Evolutionary conservation across 345 rosid genomes (phyloP).

Genomic region (Cochlearia excelsa): DNA sequence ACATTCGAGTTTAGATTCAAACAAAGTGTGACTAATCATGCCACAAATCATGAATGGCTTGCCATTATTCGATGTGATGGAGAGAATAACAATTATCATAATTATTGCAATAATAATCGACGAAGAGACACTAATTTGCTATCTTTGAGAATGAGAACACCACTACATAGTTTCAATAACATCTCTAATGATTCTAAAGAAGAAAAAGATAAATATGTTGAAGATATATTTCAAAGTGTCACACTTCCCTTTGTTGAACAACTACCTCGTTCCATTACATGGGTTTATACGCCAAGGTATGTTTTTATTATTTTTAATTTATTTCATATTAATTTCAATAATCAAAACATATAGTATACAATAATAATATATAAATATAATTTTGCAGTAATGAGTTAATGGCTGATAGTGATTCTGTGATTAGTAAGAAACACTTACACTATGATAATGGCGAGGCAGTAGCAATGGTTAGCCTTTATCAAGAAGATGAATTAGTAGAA

Average conservation of each 20-base stretch:
- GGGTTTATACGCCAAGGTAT: slow-evolving; percentile 17
- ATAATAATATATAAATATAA: not conserved
- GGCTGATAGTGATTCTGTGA: slow-evolving; percentile 24
- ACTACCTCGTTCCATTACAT: slow-evolving; percentile 15
- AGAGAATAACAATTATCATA: not conserved
- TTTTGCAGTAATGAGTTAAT: slow-evolving; percentile 19
- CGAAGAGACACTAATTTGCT: slow-evolving; percentile 1
- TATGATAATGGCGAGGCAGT: slow-evolving; percentile 11
- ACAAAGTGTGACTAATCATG: not conserved
- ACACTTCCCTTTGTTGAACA: slow-evolving; percentile 20
- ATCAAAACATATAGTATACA: too few relatives aligned
- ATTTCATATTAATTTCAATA: too few relatives aligned
- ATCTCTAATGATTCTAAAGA: not conserved
- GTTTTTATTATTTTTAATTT: slow-evolving; percentile 3
- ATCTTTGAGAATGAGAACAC: slow-evolving; percentile 1
- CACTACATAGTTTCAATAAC: not conserved
- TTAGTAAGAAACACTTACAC: slow-evolving; percentile 21
- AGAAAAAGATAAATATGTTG: not conserved
- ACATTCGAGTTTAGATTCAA: slow-evolving; percentile 6
- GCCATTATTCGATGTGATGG: not conserved
- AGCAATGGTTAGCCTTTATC: not conserved
- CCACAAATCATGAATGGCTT: not conserved
- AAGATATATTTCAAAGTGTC: not conserved
- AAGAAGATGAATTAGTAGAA: not conserved
- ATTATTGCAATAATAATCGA: too few relatives aligned